Evolutionary conservation across 148 eudicot species (phyloP).

Genomic region (Gaultheria prostrata): DNA sequence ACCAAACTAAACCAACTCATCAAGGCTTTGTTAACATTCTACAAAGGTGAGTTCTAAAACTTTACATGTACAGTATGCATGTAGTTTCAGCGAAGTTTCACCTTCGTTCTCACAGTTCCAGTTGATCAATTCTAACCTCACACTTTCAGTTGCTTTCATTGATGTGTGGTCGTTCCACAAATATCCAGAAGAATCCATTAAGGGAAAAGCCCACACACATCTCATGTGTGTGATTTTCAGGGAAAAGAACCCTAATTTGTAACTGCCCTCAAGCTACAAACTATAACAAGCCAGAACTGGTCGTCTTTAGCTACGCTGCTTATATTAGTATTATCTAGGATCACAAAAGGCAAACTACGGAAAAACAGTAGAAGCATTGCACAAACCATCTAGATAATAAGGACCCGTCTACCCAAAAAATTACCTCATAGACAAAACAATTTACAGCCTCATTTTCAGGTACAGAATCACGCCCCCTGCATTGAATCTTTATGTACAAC

Average conservation of each 20-base stretch:
- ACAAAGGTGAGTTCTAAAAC: too few species aligned
- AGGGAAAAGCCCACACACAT: too few species aligned
- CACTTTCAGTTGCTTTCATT: too few species aligned
- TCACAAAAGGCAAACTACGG: not conserved
- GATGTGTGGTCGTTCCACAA: too few species aligned
- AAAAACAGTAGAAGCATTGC: not conserved
- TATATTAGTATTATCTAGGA: not conserved
- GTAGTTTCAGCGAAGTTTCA: too few species aligned
- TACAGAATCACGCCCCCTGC: conserved; percentile 95
- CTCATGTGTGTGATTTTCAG: too few species aligned
- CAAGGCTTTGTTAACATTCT: not conserved
- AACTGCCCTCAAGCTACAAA: not conserved
- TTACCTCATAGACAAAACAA: conserved; percentile 84
- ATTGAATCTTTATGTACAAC: conserved; percentile 54
- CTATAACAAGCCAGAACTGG: not conserved
- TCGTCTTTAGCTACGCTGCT: not conserved
- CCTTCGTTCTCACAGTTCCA: too few species aligned
- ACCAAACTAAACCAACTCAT: not conserved
- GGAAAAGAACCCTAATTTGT: not conserved
- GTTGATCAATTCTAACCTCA: too few species aligned
- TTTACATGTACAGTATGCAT: too few species aligned
- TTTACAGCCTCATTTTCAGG: conserved; percentile 97
- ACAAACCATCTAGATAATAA: not conserved
- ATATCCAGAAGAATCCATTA: too few species aligned
- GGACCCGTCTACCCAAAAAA: not conserved